phyloP scores from a whole-genome alignment of 495 filamentous ascomycete species.

The Penicillium silybi region DNA sequence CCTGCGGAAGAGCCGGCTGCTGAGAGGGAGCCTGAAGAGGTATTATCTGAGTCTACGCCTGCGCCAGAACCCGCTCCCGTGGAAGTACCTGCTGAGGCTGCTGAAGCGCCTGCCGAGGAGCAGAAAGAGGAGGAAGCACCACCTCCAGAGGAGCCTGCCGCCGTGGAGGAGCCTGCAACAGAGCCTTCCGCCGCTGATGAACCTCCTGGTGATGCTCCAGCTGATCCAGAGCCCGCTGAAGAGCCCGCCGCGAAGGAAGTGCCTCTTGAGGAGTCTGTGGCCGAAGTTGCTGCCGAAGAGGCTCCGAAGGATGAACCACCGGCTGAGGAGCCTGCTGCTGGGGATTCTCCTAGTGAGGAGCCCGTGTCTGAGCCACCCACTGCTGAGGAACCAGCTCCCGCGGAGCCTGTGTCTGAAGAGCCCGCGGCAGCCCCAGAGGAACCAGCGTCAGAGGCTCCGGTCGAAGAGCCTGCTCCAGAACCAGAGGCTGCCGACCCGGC shows the following conservation, averaged over 20 bases:
- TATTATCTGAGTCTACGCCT: not conserved
- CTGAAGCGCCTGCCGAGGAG: not conserved
- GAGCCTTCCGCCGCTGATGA: slow-evolving; percentile 2
- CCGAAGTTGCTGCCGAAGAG: slow-evolving; percentile 15
- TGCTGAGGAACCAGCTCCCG: slow-evolving; percentile 9
- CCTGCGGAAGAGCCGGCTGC: slow-evolving; percentile 6
- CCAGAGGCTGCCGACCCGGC: slow-evolving; percentile 11
- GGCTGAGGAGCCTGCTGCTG: slow-evolving; percentile 1
- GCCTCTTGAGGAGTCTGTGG: slow-evolving; percentile 12
- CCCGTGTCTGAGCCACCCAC: not conserved
- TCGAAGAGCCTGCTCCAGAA: slow-evolving; percentile 12
- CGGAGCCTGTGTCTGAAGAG: slow-evolving; percentile 2
- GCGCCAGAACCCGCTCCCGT: not conserved
- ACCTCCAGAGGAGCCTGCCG: slow-evolving; percentile 1
- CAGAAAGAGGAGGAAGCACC: slow-evolving; percentile 1
- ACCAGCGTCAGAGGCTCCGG: slow-evolving; percentile 1
- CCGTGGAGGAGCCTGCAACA: slow-evolving; percentile 7
- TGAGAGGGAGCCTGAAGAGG: not conserved
- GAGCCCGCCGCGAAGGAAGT: not conserved
- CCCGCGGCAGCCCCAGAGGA: not conserved
- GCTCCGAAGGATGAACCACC: not conserved
- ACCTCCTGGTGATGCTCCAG: not conserved
- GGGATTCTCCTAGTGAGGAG: slow-evolving; percentile 2
- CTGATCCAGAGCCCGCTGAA: slow-evolving; percentile 1
- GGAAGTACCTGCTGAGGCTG: not conserved